A percentile compares a stretch with the other conserved stretches of the same genome.
These are phyloP conservation scores for Naganishia onofrii DNA, from an alignment of 768 basidiomycete genomes.

Conservation along the genomic window DNA sequence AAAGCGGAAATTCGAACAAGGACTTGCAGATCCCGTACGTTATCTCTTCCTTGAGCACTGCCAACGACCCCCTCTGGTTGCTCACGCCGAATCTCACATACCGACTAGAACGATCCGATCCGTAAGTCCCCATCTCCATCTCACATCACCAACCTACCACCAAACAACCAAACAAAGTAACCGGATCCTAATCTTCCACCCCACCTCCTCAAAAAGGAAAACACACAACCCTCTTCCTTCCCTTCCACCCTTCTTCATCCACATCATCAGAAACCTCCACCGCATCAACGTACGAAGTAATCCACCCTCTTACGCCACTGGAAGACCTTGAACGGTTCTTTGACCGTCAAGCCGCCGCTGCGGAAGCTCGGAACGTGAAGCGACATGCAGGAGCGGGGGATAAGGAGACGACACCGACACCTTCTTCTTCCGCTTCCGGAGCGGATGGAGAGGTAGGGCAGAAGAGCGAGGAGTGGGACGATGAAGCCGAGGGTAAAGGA, in stretches of 20 bases:
- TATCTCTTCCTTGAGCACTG: constrained; percentile 28
- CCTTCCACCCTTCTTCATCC: constrained; percentile 38
- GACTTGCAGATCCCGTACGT: constrained; percentile 68
- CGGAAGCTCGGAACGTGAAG: constrained; percentile 3
- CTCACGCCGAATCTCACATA: background rate
- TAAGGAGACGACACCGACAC: constrained; percentile 19
- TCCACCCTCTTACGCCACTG: constrained; percentile 75
- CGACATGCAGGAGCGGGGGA: constrained; percentile 2
- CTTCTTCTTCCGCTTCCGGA: background rate
- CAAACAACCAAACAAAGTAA: too few relatives aligned
- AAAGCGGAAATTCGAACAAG: constrained; percentile 75
- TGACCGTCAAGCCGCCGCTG: constrained; percentile 18
- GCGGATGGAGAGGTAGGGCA: background rate
- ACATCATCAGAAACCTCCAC: background rate
- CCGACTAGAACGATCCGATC: constrained; percentile 66
- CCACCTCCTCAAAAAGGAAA: constrained; percentile 31
- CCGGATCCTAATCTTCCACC: background rate
- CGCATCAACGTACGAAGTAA: constrained; percentile 53
- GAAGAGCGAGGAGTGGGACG: background rate
- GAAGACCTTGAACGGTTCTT: constrained; percentile 80
- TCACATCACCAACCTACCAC: background rate
- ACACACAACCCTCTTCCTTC: constrained; percentile 48
- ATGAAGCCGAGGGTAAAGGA: constrained; percentile 16
- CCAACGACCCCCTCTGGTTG: background rate
- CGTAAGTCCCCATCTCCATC: constrained; percentile 42